These are phyloP conservation scores for Fraxinus nigra DNA, from an alignment of 305 asterid species.

Conservation along the genomic window DNA sequence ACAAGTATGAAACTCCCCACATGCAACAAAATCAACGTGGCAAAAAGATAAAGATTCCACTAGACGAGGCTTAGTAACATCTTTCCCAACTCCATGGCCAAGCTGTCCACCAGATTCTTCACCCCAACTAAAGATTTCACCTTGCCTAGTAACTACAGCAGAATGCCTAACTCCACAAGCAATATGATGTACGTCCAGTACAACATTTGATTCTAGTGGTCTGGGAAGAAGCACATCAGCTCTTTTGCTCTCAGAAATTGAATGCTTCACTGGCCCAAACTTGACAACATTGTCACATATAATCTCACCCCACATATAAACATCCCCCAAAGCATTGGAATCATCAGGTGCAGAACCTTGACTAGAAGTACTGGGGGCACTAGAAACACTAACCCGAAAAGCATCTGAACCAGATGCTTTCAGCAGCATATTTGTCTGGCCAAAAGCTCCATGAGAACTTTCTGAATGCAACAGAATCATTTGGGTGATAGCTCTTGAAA, in stretches of 20 bases:
- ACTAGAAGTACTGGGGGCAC: conserved; percentile 98
- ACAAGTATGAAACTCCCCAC: conserved; percentile 95
- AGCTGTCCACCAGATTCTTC: conserved; percentile 98
- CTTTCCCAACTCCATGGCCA: conserved; percentile 86
- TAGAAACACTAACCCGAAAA: conserved; percentile 91
- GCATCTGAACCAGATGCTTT: conserved; percentile 84
- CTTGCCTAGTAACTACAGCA: conserved; percentile 82
- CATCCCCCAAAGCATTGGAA: conserved; percentile 89
- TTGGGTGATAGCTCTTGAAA: conserved; percentile 73
- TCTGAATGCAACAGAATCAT: conserved; percentile 54
- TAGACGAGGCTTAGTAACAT: conserved; percentile 65
- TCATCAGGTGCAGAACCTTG: conserved; percentile 94
- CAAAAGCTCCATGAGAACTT: conserved; percentile 73
- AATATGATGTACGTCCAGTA: conserved; percentile 80
- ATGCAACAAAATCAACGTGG: conserved; percentile 76
- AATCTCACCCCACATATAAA: conserved; percentile 98
- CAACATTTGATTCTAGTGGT: conserved; percentile 75
- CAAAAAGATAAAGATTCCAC: conserved; percentile 72
- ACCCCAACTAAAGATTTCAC: conserved; percentile 95
- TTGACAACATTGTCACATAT: conserved; percentile 71
- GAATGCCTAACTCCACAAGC: conserved; percentile 94
- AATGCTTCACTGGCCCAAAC: conserved; percentile 71
- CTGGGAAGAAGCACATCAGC: conserved; percentile 83
- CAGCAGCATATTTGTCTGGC: conserved; percentile 76
- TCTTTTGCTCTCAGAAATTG: conserved; percentile 59